A percentile compares a stretch with the other conserved stretches of the same genome.
phyloP scores from a whole-genome alignment of 345 rosid species.

The Eucalyptus tenuipes region DNA sequence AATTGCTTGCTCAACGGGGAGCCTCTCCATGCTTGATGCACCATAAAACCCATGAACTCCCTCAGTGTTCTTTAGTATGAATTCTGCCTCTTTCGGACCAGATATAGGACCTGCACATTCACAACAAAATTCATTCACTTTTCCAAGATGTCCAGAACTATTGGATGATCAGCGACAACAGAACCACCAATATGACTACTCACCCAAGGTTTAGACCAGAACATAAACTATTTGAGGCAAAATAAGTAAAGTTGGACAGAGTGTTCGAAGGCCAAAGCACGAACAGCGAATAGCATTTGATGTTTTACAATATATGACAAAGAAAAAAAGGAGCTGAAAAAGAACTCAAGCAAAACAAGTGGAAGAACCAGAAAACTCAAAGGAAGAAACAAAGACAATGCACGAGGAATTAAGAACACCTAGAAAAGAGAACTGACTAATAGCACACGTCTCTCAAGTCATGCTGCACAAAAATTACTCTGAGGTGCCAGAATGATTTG shows the following conservation, averaged over 20 bases:
- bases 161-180: not conserved
- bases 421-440: not conserved
- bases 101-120: slow-evolving; percentile 68
- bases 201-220: not conserved
- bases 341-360: not conserved
- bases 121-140: not conserved
- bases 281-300: not conserved
- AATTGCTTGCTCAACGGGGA: slow-evolving; percentile 82
- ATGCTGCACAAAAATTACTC: not conserved
- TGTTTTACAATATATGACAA: not conserved
- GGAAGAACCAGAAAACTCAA: not conserved
- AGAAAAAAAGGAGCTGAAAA: not conserved
- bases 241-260: not conserved
- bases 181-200: not conserved
- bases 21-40: slow-evolving; percentile 96
- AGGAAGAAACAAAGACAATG: not conserved
- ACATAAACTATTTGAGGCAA: not conserved
- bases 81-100: slow-evolving; percentile 71
- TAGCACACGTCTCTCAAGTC: not conserved
- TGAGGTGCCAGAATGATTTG: not conserved
- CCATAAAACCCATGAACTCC: slow-evolving; percentile 95
- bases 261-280: not conserved
- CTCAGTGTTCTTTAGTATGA: slow-evolving; percentile 49
- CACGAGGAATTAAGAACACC: not conserved
- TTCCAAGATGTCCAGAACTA: not conserved